Evolutionary conservation across 2,329 filamentous ascomycete species (phyloP), one percentile per base, ranked within the genome.

Genomic region (Apiospora rasikravindrae): DNA sequence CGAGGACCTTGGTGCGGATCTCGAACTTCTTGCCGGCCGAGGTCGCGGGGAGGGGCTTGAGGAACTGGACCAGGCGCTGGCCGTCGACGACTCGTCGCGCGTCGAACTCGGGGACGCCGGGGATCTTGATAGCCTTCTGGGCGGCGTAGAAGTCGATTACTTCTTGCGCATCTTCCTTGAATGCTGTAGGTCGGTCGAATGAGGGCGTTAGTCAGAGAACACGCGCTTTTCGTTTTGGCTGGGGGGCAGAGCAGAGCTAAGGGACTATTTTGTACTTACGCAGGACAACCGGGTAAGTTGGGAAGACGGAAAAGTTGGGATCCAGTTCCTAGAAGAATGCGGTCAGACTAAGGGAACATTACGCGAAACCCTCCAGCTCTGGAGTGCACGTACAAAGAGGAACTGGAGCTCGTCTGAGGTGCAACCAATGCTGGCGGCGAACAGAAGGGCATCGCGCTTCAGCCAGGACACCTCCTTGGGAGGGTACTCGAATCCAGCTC

Each of bases 371-470:
- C 4, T 4, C 57, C 45, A n/a, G n/a, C 33, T 11, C n/a, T n/a
- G 33, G 57, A 19, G 57, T 37, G 33, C 69, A 73, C 70, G 45
- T 37, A 96, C 94, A 78, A 95, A 98, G 84, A 98, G 91, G 81
- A 96, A 97, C 81, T 98, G 94, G 79, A 98, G 90, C 86, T 98
- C 95, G 77, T 97, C 91, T n/a, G 88, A 88, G 16, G 90, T 96
- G 80, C 88, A 91, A 71, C 95, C 95, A 81, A 98, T 96, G 84
- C 92, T 96, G 83, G 93, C 92, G 77, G 95, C 95, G 82, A 98
- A 98, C 74, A 98, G 91, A 74, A 98, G 87, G 47, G 92, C 90
- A 86, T 98, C 95, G 76, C 95, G 91, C 88, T 95, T 95, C 78
- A 94, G 83, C 95, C 95, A 98, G 77, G 92, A 89, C 14, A 97